Evolutionary conservation across 139 green algal species (phyloP).

Genomic region (Trebouxia sp.): DNA sequence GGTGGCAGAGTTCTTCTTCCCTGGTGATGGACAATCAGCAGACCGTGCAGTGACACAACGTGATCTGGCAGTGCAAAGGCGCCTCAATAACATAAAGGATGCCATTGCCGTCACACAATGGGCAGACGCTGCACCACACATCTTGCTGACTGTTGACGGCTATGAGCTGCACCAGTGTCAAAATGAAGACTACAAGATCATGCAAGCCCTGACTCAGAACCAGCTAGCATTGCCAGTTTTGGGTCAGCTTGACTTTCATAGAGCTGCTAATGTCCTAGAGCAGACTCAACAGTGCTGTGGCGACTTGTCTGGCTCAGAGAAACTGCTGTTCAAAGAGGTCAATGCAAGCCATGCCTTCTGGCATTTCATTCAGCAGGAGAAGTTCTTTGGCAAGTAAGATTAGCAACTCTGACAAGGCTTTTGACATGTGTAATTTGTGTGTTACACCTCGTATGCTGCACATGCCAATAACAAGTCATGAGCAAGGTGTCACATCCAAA

Average conservation of each 20-base stretch:
- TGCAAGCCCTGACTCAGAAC: neutral
- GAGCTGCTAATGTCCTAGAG: neutral
- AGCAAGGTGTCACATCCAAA: neutral
- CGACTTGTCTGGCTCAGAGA: conserved; percentile 6
- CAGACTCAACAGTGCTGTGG: neutral
- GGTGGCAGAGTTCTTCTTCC: conserved; percentile 13
- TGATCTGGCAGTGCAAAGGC: neutral
- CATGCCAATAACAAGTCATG: no score
- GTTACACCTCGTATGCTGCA: no score
- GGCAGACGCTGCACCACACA: conserved; percentile 9
- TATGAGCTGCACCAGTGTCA: neutral
- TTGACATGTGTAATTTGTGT: neutral
- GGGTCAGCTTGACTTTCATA: neutral
- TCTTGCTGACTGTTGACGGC: neutral
- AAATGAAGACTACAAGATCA: neutral
- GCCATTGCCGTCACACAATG: conserved; percentile 18
- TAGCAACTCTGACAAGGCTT: no score
- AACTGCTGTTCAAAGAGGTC: neutral
- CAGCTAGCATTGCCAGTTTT: neutral
- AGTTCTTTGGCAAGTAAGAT: neutral
- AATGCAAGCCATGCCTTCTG: neutral
- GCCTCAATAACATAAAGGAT: conserved; percentile 5
- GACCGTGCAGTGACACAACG: neutral
- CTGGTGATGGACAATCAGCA: neutral
- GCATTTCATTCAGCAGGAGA: conserved; percentile 6